These are phyloP conservation scores for Aspergillus cejpii DNA, from an alignment of 2,329 filamentous ascomycete species.

Conservation along the genomic window DNA sequence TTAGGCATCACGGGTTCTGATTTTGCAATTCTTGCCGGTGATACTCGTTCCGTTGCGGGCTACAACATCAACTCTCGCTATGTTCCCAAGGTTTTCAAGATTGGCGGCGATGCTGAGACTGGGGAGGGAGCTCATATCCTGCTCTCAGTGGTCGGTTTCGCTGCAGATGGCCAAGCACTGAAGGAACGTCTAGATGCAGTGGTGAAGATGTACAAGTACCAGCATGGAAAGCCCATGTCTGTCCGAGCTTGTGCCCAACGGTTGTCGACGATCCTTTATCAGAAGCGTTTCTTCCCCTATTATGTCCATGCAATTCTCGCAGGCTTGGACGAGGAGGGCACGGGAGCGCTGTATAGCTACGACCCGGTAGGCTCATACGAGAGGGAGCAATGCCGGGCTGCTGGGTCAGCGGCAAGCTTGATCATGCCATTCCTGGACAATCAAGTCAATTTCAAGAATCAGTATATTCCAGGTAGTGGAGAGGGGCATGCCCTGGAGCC, in stretches of 20 bases:
- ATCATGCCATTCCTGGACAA: slow-evolving; percentile 99
- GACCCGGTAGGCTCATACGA: slow-evolving; percentile 98
- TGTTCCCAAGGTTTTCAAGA: slow-evolving; percentile 93
- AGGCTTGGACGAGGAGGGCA: slow-evolving; percentile 88
- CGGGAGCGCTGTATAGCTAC: slow-evolving; percentile 92
- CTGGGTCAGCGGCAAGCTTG: slow-evolving; percentile 81
- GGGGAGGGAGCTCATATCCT: slow-evolving; percentile 81
- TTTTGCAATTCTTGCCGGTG: slow-evolving; percentile 94
- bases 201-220: slow-evolving; percentile 98
- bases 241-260: slow-evolving; percentile 92
- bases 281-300: slow-evolving; percentile 98
- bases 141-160: slow-evolving; percentile 90
- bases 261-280: slow-evolving; percentile 89
- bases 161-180: slow-evolving; percentile 86
- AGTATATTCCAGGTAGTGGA: slow-evolving; percentile 83
- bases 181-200: slow-evolving; percentile 90
- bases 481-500: slow-evolving; percentile 70
- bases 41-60: slow-evolving; percentile 89
- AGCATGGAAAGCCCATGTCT: slow-evolving; percentile 93
- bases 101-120: slow-evolving; percentile 81
- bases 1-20: slow-evolving; percentile 88
- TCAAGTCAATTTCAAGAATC: slow-evolving; percentile 99
- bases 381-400: slow-evolving; percentile 89
- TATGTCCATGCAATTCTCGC: slow-evolving; percentile 93
- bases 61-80: slow-evolving; percentile 99